Evolutionary conservation across 345 rosid genomes (phyloP), one percentile per base, ranked within the genome.

Genomic region (Lagerstroemia speciosa): DNA sequence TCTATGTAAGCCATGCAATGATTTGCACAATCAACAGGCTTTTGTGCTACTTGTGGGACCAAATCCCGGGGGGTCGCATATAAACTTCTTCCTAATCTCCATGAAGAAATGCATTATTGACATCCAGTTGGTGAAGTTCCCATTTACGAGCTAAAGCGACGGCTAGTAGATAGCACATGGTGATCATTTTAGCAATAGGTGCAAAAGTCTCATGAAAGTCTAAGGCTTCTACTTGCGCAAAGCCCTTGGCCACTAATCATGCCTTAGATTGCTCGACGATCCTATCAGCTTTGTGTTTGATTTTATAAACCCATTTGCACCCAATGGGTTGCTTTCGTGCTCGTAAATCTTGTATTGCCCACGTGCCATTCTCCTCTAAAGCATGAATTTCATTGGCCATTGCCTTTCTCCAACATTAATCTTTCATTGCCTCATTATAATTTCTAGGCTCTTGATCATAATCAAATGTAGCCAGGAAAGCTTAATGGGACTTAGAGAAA

Each of bases 191-290:
- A 2, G 67, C 38, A 0, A 67, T 3, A 0, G 7, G 66, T n/a
- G 30, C 58, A 7, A 67, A 72, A 0, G 69, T 64, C 17, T 76
- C 62, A 32, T 52, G 10, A 10, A 26, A 71, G 3, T 76, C 46
- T 1, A 45, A 7, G 0, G 26, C 34, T 0, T 11, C 8, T 5
- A 17, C 10, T 19, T 64, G 32, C 2, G 40, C 12, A n/a, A 17
- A 68, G 7, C 65, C 67, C 29, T 70, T 70, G 9, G 45, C 67
- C 20, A 70, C 58, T 10, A 70, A 29, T 1, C 33, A 10, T 0
- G 67, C 76, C 46, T 64, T 60, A 36, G 33, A 60, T 31, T 26
- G 5, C 22, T 67, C 32, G 0, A 63, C 0, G 1, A 22, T 17
- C 2, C 38, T 48, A 40, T 64, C 72, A 6, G 33, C 22, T 22